Evolutionary conservation across 1,284 basidiomycete genomes (phyloP).

Genomic region (Athelia sp.): DNA sequence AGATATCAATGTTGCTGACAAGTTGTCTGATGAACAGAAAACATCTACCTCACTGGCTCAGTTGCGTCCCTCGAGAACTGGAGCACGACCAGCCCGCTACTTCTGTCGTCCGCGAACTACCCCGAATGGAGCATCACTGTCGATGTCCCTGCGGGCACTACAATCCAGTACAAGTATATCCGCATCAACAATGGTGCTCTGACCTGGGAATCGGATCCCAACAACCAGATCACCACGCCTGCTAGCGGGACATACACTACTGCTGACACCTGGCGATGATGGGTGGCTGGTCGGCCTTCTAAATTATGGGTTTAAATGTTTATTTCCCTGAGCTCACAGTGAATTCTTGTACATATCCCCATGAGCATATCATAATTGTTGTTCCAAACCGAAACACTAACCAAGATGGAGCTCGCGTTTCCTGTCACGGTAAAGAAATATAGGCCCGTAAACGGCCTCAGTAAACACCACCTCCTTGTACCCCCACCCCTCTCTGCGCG

Average conservation of each 20-base stretch:
- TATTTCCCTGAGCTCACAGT: no score
- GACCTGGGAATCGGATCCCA: constrained; percentile 45
- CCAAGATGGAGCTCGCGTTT: no score
- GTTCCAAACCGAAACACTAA: no score
- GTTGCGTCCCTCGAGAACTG: constrained; percentile 17
- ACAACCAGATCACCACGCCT: constrained; percentile 32
- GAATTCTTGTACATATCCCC: no score
- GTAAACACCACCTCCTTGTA: no score
- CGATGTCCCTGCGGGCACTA: constrained; percentile 18
- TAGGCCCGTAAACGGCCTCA: no score
- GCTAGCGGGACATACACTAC: constrained; percentile 22
- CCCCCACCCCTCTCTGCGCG: no score
- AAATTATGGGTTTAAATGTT: no score
- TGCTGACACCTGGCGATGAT: constrained; percentile 27
- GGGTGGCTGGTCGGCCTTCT: constrained; percentile 13
- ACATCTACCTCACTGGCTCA: constrained; percentile 21
- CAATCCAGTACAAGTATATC: constrained; percentile 21
- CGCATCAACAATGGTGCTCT: constrained; percentile 21
- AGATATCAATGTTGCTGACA: no score
- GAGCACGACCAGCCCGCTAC: constrained; percentile 13
- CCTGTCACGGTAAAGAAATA: no score
- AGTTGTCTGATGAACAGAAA: no score
- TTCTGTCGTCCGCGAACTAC: constrained; percentile 13
- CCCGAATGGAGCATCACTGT: constrained; percentile 20
- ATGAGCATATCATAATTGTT: no score